Evolutionary conservation across 2,329 filamentous ascomycete species (phyloP), one percentile per base, ranked within the genome.

Genomic region (Neopestalotiopsis clavispora): DNA sequence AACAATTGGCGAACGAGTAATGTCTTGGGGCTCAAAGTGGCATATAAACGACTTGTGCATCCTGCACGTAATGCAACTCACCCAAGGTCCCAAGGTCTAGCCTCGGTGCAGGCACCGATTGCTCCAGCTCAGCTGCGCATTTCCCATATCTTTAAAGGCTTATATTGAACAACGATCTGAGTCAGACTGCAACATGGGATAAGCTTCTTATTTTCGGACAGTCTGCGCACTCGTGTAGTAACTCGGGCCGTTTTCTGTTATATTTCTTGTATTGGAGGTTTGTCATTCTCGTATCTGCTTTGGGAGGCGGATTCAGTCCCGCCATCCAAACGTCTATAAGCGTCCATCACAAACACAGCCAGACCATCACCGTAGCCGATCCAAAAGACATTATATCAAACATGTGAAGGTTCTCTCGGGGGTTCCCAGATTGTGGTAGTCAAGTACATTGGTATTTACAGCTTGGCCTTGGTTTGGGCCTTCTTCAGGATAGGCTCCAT

Each of bases 401-500:
- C 45, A n/a, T 23, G 45, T 52, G n/a, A n/a, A 52, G 10, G 17
- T 52, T 17, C 17, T 23, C 9, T 14, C 34, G 45, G 9, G 17
- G 45, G 23, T 28, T 23, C 10, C 45, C 17, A 52, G n/a, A 23
- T 23, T 12, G 49, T 30, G 28, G 34, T 7, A 12, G 14, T 20
- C 23, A 13, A 30, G 38, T 38, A 38, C 34, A 23, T 12, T 56
- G 23, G 5, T 10, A 62, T 77, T 85, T 90, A 95, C 84, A 97
- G 84, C 89, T 97, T 97, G 75, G 93, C 89, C 87, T 94, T 93
- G 77, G 84, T 86, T 85, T 94, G 92, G 49, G 93, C 92, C 87
- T 94, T 96, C 87, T 94, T 94, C 73, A 97, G 84, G 77, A 98
- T 92, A 56, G 94, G 93, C 83, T 98, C 94, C 83, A 98, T 90